Base-by-base conservation (phyloP, 495 filamentous ascomycete species). In the Lophium mytilinum region DNA sequence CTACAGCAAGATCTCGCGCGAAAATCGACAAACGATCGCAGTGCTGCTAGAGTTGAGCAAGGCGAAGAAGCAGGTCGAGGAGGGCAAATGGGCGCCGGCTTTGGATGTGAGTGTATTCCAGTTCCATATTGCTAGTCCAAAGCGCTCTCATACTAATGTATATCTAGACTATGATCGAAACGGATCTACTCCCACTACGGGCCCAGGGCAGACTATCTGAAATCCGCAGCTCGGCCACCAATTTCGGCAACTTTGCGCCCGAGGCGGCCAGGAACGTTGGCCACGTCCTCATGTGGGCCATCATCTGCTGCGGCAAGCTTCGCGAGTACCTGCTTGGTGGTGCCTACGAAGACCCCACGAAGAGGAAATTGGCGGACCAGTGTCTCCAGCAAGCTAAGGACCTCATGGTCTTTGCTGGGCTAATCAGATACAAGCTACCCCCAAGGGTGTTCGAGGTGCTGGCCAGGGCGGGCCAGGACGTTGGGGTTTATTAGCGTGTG, bases 381-480 rank as follows among this genome's bases (percentile, higher is more conserved):
- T 72, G 95, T 62, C 80, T 86, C 69, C 79, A 84, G 63, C 86
- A 83, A 66, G 89, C 84, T 49, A 86, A 87, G 66, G 93, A 96
- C 72, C 69, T 95, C 54, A 94, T 92, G 78, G 83, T 94, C 36
- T 98, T 96, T 74, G 92, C 92, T 12, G 91, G 93, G 30, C 84
- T 95, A 78, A 81, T 98, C 64, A 84, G 89, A 68, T 98, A 95
- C 71, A 83, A 91, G 57, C 76, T 96, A 61, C 80, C 83, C 9
- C 79, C 82, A 24, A 76, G 79, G 63, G 78, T 95, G 37, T 89
- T 89, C 72, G 90, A 95, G 74, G 85, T 81, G 50, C 71, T 96
- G 64, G 89, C 88, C 58, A 76, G 81, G 64, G 87, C 83, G 30
- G 88, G 84, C 37, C 80, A 83, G 46, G 88, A 93, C 52, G 77